Evolutionary conservation across 257 asterid genomes (phyloP).

Genomic region (Nicotiana noctiflora): DNA sequence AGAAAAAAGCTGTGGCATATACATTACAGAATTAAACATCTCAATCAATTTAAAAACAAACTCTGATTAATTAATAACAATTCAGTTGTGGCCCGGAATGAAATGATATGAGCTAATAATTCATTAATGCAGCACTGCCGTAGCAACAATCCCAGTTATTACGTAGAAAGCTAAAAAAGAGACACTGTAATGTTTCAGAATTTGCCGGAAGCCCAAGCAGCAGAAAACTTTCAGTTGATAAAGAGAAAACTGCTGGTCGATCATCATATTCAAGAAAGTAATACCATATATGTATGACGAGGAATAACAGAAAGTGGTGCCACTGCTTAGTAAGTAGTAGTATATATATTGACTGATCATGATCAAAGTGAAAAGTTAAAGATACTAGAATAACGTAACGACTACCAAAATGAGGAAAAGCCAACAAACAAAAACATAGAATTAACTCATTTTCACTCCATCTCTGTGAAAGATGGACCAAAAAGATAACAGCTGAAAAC

Average conservation of each 20-base stretch:
- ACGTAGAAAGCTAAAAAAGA: conserved; percentile 4
- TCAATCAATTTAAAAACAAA: background rate
- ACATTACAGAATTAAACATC: background rate
- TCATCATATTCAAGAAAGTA: conserved; percentile 8
- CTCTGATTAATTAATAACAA: background rate
- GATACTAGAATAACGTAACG: background rate
- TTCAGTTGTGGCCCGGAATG: background rate
- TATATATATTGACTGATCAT: conserved; percentile 2
- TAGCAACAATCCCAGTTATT: background rate
- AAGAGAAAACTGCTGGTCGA: conserved; percentile 1
- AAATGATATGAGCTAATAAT: background rate
- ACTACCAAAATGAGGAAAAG: conserved; percentile 5
- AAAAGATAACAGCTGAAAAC: conserved; percentile 27
- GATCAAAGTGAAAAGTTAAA: conserved; percentile 15
- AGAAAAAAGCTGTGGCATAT: background rate
- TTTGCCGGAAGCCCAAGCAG: background rate
- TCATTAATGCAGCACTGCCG: background rate
- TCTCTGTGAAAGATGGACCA: conserved; percentile 38
- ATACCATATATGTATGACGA: background rate
- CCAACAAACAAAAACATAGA: conserved; percentile 33
- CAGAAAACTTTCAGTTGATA: background rate
- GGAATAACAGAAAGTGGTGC: background rate
- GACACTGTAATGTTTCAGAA: background rate
- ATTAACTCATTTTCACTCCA: conserved; percentile 77
- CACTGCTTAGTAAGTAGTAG: background rate